Evolutionary conservation across 116 monocot species (phyloP).

Genomic region (Iris pallida): DNA sequence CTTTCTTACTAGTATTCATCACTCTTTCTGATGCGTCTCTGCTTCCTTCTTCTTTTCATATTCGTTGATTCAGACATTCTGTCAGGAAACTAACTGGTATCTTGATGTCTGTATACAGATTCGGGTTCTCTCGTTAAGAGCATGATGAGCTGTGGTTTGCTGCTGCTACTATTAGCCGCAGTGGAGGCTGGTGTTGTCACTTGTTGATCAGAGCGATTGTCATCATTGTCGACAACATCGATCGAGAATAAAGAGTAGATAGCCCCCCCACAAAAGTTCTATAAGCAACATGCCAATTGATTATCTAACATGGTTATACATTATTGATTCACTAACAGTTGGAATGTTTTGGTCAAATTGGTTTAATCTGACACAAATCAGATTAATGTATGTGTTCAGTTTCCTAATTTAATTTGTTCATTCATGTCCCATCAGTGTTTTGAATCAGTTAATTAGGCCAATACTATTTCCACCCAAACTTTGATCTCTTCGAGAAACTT

Average conservation of each 20-base stretch:
- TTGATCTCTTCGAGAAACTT: neutral
- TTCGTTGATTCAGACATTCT: no score
- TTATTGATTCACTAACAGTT: no score
- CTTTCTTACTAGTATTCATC: no score
- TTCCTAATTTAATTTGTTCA: no score
- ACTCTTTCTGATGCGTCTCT: no score
- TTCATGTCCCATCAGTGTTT: no score
- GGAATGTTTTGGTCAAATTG: no score
- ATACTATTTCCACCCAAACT: neutral
- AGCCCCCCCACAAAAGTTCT: constrained; percentile 29
- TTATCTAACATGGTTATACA: no score
- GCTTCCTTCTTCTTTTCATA: no score
- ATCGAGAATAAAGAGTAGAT: constrained; percentile 21
- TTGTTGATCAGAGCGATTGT: neutral
- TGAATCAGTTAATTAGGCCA: constrained; percentile 1
- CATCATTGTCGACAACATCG: constrained; percentile 8
- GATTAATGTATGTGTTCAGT: neutral
- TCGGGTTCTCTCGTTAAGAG: neutral
- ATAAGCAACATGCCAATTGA: neutral
- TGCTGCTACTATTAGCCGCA: neutral
- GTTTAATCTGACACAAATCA: neutral
- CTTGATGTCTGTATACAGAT: constrained; percentile 1
- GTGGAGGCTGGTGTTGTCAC: no score
- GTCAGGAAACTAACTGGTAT: neutral
- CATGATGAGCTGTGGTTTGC: constrained; percentile 7